Base-by-base conservation (phyloP, 305 asterid genomes). In the Solanum aculeatissimum region DNA sequence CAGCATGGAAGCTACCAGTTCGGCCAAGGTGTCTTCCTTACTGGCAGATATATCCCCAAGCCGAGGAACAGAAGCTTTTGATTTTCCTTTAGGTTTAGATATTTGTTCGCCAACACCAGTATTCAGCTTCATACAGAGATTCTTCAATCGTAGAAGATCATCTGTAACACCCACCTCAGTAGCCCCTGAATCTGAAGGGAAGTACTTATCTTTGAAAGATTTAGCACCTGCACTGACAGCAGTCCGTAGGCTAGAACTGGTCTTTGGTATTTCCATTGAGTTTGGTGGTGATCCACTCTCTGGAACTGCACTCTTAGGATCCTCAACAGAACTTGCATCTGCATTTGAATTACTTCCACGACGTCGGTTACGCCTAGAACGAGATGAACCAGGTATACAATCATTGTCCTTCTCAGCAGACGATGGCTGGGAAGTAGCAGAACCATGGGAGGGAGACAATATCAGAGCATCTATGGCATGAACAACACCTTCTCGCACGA, bases 401-500 rank as follows among this genome's bases (percentile, higher is more conserved):
- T 95, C 99, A 88, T 93, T 94, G 85, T 90, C 95, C 90, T 94
- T 95, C 86, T 92, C 98, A 57, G 18, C 83, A 42, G 94, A 85
- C 27, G 95, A 86, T 70, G 89, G 95, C 84, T 88, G 97, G 35
- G 90, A 89, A 84, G 89, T 32, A 81, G 89, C 35, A 60, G 87
- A 85, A 86, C 88, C 80, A 68, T 90, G 86, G 69, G 97, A 87
- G 70, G 91, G 93, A 45, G 91, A 83, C 86, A 91, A 62, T 86
- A 93, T 93, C 85, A 97, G 87, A 19, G 97, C 77, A 85, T 95
- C 98, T 86, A 97, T 93, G 32, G 99, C 99, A 87, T 97, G 99
- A 80, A 97, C 95, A 69, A 95, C 98, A 27, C 99, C 99, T 91
- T 97, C 99, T 90, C 99, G 91, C 45, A 92, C 92, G 86, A 97